Conservation (phyloP, 2,329 filamentous ascomycete species). For the Calycina marina region DNA sequence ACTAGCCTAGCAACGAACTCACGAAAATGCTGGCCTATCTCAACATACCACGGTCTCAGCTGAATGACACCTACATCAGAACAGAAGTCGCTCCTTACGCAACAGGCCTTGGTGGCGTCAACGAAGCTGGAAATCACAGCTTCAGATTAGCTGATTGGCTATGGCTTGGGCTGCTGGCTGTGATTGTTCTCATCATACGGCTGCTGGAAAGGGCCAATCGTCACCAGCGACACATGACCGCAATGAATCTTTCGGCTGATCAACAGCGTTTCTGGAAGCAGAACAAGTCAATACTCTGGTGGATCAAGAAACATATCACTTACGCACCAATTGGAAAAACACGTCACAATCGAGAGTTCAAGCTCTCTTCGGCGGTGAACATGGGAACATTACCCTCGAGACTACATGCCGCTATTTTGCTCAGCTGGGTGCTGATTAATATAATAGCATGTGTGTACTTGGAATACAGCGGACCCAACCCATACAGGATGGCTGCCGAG, state of each 20-base stretch:
- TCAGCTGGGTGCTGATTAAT: conserved; percentile 44
- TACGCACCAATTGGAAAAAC: conserved; percentile 51
- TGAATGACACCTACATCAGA: too few relatives aligned
- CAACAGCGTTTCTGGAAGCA: conserved; percentile 45
- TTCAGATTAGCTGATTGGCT: conserved; percentile 46
- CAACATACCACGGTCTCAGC: too few relatives aligned
- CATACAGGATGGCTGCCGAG: conserved; percentile 58
- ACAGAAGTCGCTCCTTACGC: conserved; percentile 41
- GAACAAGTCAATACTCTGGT: conserved; percentile 41
- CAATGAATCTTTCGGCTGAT: conserved; percentile 37
- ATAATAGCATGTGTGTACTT: conserved; percentile 46
- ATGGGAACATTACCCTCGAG: conserved; percentile 50
- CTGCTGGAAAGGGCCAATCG: conserved; percentile 38
- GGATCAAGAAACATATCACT: conserved; percentile 44
- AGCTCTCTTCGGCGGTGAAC: conserved; percentile 43
- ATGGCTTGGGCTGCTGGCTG: conserved; percentile 40
- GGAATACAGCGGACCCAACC: conserved; percentile 42
- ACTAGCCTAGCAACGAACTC: too few relatives aligned
- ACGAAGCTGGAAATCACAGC: conserved; percentile 40
- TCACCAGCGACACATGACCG: conserved; percentile 41
- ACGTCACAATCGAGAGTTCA: conserved; percentile 53
- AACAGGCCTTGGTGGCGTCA: conserved; percentile 43
- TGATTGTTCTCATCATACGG: conserved; percentile 38
- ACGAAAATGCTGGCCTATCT: too few relatives aligned
- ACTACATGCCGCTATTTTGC: conserved; percentile 43